These are phyloP conservation scores for Plasmopara muralis DNA, from an alignment of 352 stramenopile genomes.

Conservation along the genomic window DNA sequence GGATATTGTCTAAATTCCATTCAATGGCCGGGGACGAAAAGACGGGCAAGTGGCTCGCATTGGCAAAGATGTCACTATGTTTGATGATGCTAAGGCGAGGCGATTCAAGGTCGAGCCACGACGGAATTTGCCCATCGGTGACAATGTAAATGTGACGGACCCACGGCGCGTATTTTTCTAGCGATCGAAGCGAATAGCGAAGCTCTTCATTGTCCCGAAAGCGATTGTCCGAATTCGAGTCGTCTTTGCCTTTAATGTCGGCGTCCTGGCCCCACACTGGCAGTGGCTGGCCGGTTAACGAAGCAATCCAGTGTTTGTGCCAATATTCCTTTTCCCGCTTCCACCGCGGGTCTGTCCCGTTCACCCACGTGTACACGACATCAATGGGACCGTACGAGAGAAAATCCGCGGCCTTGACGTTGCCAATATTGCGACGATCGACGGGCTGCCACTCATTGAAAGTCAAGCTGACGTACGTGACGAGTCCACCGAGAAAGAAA, in stretches of 20 bases:
- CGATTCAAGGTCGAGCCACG: conserved; percentile 87
- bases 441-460: conserved; percentile 12
- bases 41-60: conserved; percentile 85
- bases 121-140: conserved; percentile 91
- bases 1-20: conserved; percentile 91
- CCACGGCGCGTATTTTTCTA: conserved; percentile 94
- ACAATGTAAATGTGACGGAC: conserved; percentile 92
- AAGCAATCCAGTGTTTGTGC: conserved; percentile 85
- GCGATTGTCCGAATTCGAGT: conserved; percentile 82
- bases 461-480: conserved; percentile 9
- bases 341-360: conserved; percentile 91
- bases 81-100: conserved; percentile 82
- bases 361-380: conserved; percentile 96
- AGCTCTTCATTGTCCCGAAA: conserved; percentile 94
- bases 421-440: conserved; percentile 58
- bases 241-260: conserved; percentile 53
- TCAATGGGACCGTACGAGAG: conserved; percentile 86
- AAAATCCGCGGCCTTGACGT: conserved; percentile 43
- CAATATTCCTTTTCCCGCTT: conserved; percentile 84
- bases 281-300: conserved; percentile 69
- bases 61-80: conserved; percentile 88
- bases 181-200: conserved; percentile 86
- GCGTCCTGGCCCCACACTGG: conserved; percentile 42
- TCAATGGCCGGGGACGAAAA: conserved; percentile 94
- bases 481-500: conserved; percentile 12